phyloP scores from a whole-genome alignment of 352 stramenopile species.

The Phytopythium kandeliae region DNA sequence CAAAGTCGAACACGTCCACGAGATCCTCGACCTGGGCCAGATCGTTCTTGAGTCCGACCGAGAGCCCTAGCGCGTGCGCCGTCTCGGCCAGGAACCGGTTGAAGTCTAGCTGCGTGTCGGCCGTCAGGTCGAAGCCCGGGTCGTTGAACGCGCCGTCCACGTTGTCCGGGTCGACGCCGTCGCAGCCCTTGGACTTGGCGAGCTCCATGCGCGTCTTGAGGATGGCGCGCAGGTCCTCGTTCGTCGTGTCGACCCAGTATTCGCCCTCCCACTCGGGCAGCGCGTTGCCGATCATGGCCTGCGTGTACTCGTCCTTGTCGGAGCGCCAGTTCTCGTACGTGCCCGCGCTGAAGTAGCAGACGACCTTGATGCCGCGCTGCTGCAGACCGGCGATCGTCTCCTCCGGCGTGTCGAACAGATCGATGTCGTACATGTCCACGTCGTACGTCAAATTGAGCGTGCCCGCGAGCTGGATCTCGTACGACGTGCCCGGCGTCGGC shows the following conservation, averaged over 20 bases:
- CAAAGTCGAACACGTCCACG: slow-evolving; percentile 44
- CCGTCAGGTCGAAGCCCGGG: slow-evolving; percentile 26
- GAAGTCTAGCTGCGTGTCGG: slow-evolving; percentile 37
- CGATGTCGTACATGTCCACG: slow-evolving; percentile 30
- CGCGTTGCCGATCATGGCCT: slow-evolving; percentile 23
- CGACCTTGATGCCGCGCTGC: slow-evolving; percentile 24
- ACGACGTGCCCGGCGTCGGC: slow-evolving; percentile 28
- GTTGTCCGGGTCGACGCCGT: slow-evolving; percentile 54
- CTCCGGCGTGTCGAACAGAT: slow-evolving; percentile 30
- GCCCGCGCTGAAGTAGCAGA: slow-evolving; percentile 58
- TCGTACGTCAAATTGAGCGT: slow-evolving; percentile 23
- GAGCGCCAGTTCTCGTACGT: slow-evolving; percentile 44
- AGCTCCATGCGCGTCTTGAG: slow-evolving; percentile 33
- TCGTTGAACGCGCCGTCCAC: slow-evolving; percentile 40
- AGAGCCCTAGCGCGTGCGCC: slow-evolving; percentile 32
- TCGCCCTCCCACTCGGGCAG: slow-evolving; percentile 30
- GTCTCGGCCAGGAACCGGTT: slow-evolving; percentile 33
- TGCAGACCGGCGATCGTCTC: slow-evolving; percentile 21
- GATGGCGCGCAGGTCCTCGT: slow-evolving; percentile 26
- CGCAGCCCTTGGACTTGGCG: slow-evolving; percentile 40
- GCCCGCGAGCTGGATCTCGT: slow-evolving; percentile 32
- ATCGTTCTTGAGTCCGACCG: slow-evolving; percentile 55
- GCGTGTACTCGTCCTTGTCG: slow-evolving; percentile 32
- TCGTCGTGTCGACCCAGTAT: slow-evolving; percentile 34
- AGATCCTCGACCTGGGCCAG: slow-evolving; percentile 31